Evolutionary conservation across 495 filamentous ascomycete genomes (phyloP).

Genomic region (Aspergillus sclerotiicarbonarius): DNA sequence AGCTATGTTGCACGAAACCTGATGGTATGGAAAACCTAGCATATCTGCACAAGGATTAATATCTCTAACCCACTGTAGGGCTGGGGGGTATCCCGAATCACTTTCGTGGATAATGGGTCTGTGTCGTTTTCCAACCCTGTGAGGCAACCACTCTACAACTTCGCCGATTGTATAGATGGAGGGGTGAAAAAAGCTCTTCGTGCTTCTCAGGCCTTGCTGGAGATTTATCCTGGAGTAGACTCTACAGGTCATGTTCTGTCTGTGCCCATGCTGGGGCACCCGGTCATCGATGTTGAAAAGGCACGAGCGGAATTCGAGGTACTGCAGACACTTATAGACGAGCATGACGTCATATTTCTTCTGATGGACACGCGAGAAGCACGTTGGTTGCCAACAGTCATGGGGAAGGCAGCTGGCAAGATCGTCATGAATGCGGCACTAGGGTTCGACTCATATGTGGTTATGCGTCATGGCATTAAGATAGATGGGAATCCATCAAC

Average conservation of each 20-base stretch:
- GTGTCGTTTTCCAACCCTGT: conserved; percentile 99
- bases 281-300: conserved; percentile 66
- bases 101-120: conserved; percentile 90
- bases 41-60: no score
- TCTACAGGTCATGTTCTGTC: conserved; percentile 72
- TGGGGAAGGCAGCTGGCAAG: conserved; percentile 90
- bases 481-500: conserved; percentile 30
- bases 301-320: conserved; percentile 71
- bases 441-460: conserved; percentile 94
- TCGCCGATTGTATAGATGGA: conserved; percentile 82
- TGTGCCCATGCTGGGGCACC: conserved; percentile 94
- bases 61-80: conserved; percentile 45
- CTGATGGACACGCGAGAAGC: conserved; percentile 96
- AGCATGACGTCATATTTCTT: conserved; percentile 90
- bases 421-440: conserved; percentile 95
- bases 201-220: conserved; percentile 75
- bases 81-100: conserved; percentile 96
- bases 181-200: conserved; percentile 79
- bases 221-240: conserved; percentile 91
- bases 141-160: conserved; percentile 87
- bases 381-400: conserved; percentile 94
- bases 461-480: conserved; percentile 86
- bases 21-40: conserved; percentile 47
- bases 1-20: conserved; percentile 89
- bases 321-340: conserved; percentile 71